phyloP scores from a whole-genome alignment of 2,329 filamentous ascomycete genomes.

The Ceratocystis papillata region DNA sequence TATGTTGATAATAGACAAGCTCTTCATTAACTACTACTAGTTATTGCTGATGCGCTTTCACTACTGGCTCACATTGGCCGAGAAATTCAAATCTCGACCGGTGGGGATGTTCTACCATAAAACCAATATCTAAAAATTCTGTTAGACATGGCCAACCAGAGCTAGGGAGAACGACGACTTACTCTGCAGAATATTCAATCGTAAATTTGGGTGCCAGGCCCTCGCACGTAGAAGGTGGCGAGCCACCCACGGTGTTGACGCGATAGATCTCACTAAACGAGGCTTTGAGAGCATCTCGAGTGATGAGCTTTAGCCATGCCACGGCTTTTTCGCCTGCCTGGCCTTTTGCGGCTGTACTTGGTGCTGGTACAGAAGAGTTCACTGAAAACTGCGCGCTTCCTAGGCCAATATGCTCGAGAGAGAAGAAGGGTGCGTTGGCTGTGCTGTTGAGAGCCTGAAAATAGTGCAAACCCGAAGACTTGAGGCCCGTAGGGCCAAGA shows the following conservation, averaged over 20 bases:
- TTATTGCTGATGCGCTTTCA: neutral
- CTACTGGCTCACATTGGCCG: too few species aligned
- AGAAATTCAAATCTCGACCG: neutral
- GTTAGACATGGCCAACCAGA: conserved; percentile 20
- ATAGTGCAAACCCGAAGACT: conserved; percentile 67
- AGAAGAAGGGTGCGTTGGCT: conserved; percentile 64
- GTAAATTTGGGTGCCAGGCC: conserved; percentile 54
- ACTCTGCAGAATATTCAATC: conserved; percentile 74
- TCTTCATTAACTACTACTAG: neutral
- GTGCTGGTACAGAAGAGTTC: conserved; percentile 50
- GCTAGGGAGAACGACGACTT: conserved; percentile 38
- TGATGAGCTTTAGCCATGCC: conserved; percentile 64
- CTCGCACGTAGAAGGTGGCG: conserved; percentile 60
- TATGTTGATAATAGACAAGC: neutral
- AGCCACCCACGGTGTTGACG: conserved; percentile 72
- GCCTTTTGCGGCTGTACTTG: conserved; percentile 48
- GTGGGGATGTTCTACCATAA: conserved; percentile 16
- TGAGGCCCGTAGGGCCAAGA: conserved; percentile 49
- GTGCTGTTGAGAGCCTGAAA: conserved; percentile 45
- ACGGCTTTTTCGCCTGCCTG: conserved; percentile 58
- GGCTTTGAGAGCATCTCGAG: conserved; percentile 42
- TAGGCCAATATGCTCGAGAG: conserved; percentile 49
- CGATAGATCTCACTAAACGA: conserved; percentile 68
- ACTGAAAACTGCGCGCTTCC: conserved; percentile 48
- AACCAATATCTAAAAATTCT: conserved; percentile 34